phyloP scores from a whole-genome alignment of 2,329 filamentous ascomycete species.

The Cladobotryum protrusum region DNA sequence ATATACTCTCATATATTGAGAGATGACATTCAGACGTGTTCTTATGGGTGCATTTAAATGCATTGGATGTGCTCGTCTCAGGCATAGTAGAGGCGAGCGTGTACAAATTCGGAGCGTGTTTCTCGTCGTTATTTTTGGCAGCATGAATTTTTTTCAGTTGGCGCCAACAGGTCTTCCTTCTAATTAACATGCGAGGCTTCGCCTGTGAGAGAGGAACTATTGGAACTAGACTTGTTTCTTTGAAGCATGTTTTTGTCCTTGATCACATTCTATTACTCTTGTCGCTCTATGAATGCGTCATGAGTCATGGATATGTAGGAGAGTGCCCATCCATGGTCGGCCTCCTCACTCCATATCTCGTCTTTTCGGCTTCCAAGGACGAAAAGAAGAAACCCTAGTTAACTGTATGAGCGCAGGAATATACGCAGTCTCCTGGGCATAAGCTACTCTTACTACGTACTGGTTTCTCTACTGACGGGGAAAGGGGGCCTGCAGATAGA shows the following conservation, averaged over 20 bases:
- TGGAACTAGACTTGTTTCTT: background rate
- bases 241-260: background rate
- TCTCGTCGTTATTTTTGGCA: too few species aligned
- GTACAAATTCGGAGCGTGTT: constrained; percentile 19
- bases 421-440: constrained; percentile 2
- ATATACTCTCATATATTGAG: too few species aligned
- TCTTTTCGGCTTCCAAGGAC: background rate
- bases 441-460: background rate
- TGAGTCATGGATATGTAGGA: background rate
- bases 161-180: background rate
- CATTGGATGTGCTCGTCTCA: constrained; percentile 11
- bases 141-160: background rate
- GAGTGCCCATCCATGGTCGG: background rate
- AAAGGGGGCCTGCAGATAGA: constrained; percentile 1
- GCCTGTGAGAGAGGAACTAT: background rate
- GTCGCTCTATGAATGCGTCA: background rate
- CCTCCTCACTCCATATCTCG: background rate
- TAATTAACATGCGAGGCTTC: background rate
- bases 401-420: constrained; percentile 8
- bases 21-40: too few species aligned
- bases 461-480: background rate
- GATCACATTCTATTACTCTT: background rate
- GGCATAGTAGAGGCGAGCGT: constrained; percentile 11
- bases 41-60: constrained; percentile 8
- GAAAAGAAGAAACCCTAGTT: background rate